Evolutionary conservation across 306 rosid genomes (phyloP), one percentile per base, ranked within the genome.

Genomic region (Hylodesmum podocarpum): DNA sequence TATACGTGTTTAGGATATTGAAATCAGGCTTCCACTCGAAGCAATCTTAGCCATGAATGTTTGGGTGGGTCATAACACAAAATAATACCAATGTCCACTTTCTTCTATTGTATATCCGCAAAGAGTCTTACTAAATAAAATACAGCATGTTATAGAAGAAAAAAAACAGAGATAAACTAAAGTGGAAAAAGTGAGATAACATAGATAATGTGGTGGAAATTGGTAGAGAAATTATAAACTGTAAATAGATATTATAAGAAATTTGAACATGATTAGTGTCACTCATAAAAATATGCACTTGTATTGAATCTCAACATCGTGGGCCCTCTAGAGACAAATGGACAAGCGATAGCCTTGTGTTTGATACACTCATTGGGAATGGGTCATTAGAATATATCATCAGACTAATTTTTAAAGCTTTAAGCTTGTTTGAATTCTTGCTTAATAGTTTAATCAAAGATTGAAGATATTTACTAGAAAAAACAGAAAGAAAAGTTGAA

Each of bases 341-440:
- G 83, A 73, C 68, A 46, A 73, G 7, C 19, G 27, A 8, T 29
- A 66, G 83, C 78, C 82, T 78, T 33, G 69, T 62, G 25, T 84
- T 84, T 73, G 59, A 70, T 78, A 54, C 8, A 64, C 8, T 70
- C 25, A 15, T 18, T 59, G 22, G 16, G n/a, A 16, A 27, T 70
- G 49, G 40, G 6, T 53, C 36, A 22, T 43, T 59, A 39, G 53
- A 75, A 75, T 66, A 66, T 40, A 51, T 39, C 75, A n/a, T 5
- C 21, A 57, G 44, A 34, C 73, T 22, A 19, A 19, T 61, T 55
- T 24, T 80, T 37, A 22, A 11, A 72, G 19, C 21, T 41, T 29
- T 63, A 21, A 46, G 21, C 59, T 55, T 22, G 15, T 43, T 55
- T 55, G 67, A 55, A 25, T 22, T 73, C 27, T 11, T 64, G 12